Percentiles rank a stretch among this genome's conserved stretches.
These are phyloP conservation scores for Raphanus raphanistrum DNA, from an alignment of 345 rosid species.

Conservation along the genomic window DNA sequence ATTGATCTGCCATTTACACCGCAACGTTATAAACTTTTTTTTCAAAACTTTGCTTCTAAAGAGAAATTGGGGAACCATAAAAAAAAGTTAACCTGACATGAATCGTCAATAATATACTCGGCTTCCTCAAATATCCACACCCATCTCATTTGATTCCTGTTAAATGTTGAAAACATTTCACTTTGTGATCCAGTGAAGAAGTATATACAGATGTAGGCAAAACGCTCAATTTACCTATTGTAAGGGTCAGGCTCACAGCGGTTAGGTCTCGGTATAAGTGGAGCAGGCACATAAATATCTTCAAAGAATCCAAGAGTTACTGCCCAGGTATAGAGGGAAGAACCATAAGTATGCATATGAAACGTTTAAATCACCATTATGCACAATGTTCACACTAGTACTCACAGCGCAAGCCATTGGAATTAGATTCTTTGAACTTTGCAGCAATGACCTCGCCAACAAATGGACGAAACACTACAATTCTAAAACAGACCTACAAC, in stretches of 20 bases:
- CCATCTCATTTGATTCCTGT: conserved; percentile 73
- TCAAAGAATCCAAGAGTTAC: conserved; percentile 94
- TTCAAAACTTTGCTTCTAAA: neutral
- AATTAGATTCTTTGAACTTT: conserved; percentile 68
- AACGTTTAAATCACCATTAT: neutral
- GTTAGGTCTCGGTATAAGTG: conserved; percentile 57
- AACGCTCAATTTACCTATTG: conserved; percentile 45
- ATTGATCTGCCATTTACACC: conserved; percentile 53
- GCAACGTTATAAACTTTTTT: neutral
- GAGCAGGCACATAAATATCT: conserved; percentile 65
- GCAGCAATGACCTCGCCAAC: conserved; percentile 78
- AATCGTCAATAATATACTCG: conserved; percentile 53
- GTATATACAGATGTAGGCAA: neutral
- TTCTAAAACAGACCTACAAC: conserved; percentile 67
- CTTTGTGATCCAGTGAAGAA: neutral
- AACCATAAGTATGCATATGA: conserved; percentile 13
- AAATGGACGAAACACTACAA: conserved; percentile 85
- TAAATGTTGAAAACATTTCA: neutral
- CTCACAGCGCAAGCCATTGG: conserved; percentile 78
- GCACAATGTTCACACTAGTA: conserved; percentile 23
- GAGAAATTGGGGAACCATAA: neutral
- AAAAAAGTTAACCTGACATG: conserved; percentile 52
- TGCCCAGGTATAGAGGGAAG: conserved; percentile 47
- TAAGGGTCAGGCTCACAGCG: conserved; percentile 52
- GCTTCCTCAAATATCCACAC: conserved; percentile 54